Base-by-base conservation (phyloP, 2,329 filamentous ascomycete species). In the Penicillium nordicum region DNA sequence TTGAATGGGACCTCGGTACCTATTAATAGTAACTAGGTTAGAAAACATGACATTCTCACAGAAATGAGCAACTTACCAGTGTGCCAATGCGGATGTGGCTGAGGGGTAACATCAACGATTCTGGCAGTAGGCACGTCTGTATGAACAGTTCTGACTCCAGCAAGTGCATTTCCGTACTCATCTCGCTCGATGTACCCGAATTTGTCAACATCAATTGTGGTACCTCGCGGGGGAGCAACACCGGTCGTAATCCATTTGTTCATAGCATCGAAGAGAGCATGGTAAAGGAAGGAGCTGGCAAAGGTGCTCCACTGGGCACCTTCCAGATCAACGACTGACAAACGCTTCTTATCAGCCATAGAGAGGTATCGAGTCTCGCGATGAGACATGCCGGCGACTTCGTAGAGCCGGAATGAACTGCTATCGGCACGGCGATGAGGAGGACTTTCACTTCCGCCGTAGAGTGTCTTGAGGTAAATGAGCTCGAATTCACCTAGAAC, bases 201-300 rank as follows among this genome's bases (percentile, higher is more conserved):
- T 12, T 14, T 7, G 5, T 41, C 11, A 4, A 41, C 14, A 9
- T 30, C 25, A 32, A 49, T 40, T 9, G 16, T 36, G 23, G 34
- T 30, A 16, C 43, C 34, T 10, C n/a, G 43, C 4, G 41, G 41
- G 6, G 50, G 43, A 23, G 42, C 18, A 30, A 29, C 44, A 18
- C 27, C 43, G 8, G 34, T 32, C 2, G 34, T 49, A 12, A 50
- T 49, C 51, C 51, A 54, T 16, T 36, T 50, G 18, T 34, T 32
- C 51, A 54, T 54, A 30, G 51, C 36, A 18, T 42, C 51, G 16
- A 54, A 50, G 29, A 54, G 18, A 29, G 44, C 51, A 6, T 50
- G 27, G 4, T 41, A 49, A 34, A 54, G n/a, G 23, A 49, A 49
- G 27, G 51, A 50, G 16, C 12, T 42, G 21, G 34, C 18, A 2